These are phyloP conservation scores for Stentor coeruleus DNA, from an alignment of 73 alveolate genomes.

Conservation along the genomic window DNA sequence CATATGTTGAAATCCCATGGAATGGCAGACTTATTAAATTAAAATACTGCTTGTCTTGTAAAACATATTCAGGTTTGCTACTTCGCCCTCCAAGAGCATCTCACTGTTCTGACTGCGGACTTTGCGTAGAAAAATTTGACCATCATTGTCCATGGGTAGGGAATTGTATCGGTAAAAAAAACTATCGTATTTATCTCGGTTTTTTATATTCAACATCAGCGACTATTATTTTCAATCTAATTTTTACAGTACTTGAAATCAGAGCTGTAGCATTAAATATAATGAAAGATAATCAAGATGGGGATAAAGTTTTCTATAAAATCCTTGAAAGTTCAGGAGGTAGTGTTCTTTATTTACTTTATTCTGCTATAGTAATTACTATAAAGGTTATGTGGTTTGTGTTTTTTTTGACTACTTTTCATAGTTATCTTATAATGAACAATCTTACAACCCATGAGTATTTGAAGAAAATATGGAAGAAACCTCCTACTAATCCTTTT, in stretches of 20 bases:
- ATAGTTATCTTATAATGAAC: not conserved
- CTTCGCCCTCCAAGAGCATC: conserved; percentile 91
- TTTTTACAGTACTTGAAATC: no score
- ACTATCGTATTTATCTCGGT: conserved; percentile 42
- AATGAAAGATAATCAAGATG: no score
- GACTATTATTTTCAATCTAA: conserved; percentile 6
- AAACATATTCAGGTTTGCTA: no score
- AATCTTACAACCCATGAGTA: not conserved
- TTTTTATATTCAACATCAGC: conserved; percentile 28
- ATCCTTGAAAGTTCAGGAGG: no score
- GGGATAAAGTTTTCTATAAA: no score
- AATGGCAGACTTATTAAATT: not conserved
- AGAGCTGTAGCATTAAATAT: no score
- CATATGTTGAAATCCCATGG: not conserved
- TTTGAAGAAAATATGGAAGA: not conserved
- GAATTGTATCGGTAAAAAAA: conserved; percentile 71
- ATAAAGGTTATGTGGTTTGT: not conserved
- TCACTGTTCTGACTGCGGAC: conserved; percentile 91
- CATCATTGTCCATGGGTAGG: conserved; percentile 84
- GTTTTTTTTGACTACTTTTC: not conserved
- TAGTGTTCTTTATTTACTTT: no score
- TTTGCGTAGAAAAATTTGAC: conserved; percentile 91
- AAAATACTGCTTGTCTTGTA: conserved; percentile 84
- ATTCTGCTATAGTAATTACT: not conserved
- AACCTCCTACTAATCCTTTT: not conserved